A percentile compares a stretch with the other conserved stretches of the same genome.
Evolutionary conservation across 345 rosid genomes (phyloP).

Genomic region (Cochlearia excelsa): DNA sequence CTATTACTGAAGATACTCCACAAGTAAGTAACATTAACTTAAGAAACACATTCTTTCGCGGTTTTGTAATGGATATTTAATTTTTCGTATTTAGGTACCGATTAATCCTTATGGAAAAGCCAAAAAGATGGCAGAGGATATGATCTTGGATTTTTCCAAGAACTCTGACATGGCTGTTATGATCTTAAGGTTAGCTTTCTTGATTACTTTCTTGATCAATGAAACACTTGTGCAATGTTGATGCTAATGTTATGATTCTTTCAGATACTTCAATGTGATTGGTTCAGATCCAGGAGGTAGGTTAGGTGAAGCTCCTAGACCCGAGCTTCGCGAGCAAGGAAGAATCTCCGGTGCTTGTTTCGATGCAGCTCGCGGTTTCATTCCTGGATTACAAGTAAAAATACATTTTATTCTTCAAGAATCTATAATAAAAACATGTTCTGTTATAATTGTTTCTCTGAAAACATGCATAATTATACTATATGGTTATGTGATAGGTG

Average conservation of each 20-base stretch:
- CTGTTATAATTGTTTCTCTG: not conserved
- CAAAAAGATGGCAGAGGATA: constrained; percentile 98
- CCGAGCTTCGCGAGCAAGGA: constrained; percentile 96
- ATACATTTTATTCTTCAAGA: not conserved
- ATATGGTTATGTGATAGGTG: constrained; percentile 49
- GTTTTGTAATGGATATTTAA: not conserved
- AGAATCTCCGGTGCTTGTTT: constrained; percentile 97
- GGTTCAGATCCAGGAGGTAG: constrained; percentile 97
- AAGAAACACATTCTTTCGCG: too few relatives aligned
- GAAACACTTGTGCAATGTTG: constrained; percentile 10
- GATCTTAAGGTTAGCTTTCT: constrained; percentile 70
- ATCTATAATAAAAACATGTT: not conserved
- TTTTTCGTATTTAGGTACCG: constrained; percentile 46
- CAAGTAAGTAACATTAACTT: constrained; percentile 45
- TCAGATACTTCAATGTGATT: constrained; percentile 96
- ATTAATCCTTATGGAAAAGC: constrained; percentile 99
- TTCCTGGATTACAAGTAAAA: constrained; percentile 73
- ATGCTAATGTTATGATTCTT: constrained; percentile 11
- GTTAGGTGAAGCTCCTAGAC: constrained; percentile 95
- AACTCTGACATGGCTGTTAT: constrained; percentile 89
- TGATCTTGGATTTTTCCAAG: constrained; percentile 87
- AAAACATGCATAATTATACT: constrained; percentile 2
- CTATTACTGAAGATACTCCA: constrained; percentile 86
- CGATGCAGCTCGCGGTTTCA: constrained; percentile 95
- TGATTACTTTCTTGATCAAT: constrained; percentile 1